Evolutionary conservation across 164 flowering plant species (phyloP).

Genomic region (Kalanchoe fedtschenkoi): DNA sequence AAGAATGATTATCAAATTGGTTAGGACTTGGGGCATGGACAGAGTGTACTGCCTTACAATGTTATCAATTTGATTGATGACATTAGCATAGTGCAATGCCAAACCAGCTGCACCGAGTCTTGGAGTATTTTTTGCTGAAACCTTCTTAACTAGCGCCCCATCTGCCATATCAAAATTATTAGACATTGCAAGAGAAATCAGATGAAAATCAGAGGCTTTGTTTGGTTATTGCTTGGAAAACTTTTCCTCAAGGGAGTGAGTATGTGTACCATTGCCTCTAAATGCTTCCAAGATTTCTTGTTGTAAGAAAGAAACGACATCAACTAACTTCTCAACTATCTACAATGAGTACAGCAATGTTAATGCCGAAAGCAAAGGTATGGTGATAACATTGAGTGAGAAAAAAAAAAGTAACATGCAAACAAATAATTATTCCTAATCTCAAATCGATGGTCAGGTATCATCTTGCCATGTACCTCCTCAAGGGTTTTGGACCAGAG

Average conservation of each 20-base stretch:
- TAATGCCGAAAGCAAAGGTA: background rate
- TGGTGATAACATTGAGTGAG: background rate
- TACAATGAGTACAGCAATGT: constrained; percentile 17
- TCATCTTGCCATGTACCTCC: constrained; percentile 41
- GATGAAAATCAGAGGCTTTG: background rate
- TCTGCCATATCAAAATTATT: constrained; percentile 19
- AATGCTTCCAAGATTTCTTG: constrained; percentile 53
- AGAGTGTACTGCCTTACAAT: constrained; percentile 27
- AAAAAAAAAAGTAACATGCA: background rate
- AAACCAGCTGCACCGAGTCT: constrained; percentile 61
- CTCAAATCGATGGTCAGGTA: background rate
- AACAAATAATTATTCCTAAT: background rate
- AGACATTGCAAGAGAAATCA: background rate
- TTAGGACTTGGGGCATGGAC: background rate
- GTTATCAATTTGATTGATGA: constrained; percentile 60
- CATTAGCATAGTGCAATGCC: constrained; percentile 67
- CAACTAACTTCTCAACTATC: constrained; percentile 79
- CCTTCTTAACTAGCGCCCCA: constrained; percentile 9
- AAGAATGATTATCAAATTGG: background rate
- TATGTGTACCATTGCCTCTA: constrained; percentile 33
- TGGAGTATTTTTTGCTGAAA: constrained; percentile 17
- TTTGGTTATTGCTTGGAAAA: no score
- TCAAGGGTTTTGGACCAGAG: constrained; percentile 95
- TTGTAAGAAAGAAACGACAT: constrained; percentile 45
- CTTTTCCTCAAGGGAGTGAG: background rate